These are phyloP conservation scores for Lyophyllum atratum DNA, from an alignment of 768 basidiomycete genomes.

Conservation along the genomic window DNA sequence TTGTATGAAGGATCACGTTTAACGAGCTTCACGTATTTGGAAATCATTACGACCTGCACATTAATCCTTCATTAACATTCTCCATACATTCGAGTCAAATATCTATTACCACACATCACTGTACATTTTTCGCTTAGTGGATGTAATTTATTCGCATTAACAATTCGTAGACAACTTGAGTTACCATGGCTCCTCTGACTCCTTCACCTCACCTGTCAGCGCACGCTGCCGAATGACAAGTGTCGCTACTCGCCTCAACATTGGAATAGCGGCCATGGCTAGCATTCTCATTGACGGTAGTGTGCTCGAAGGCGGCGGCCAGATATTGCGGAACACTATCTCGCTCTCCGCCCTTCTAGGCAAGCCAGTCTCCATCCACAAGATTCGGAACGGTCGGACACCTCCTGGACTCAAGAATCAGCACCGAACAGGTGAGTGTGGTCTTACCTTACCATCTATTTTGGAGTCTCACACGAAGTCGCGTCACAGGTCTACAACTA, in stretches of 20 bases:
- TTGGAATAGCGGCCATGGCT: conserved; percentile 21
- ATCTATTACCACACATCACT: conserved; percentile 7
- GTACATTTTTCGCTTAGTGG: conserved; percentile 3
- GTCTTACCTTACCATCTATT: not conserved
- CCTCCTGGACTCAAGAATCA: conserved; percentile 73
- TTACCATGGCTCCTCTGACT: no score
- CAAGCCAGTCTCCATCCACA: conserved; percentile 60
- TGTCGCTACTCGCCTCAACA: no score
- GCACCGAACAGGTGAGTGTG: conserved; percentile 60
- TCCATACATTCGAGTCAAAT: conserved; percentile 10
- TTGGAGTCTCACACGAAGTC: not conserved
- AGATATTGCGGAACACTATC: conserved; percentile 70
- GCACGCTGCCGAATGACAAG: no score
- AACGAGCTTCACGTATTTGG: not conserved
- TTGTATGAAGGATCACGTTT: not conserved
- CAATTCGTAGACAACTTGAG: not conserved
- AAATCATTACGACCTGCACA: not conserved
- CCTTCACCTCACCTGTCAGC: no score
- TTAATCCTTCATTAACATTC: not conserved
- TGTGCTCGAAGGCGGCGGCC: conserved; percentile 65
- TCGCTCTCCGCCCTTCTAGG: conserved; percentile 64
- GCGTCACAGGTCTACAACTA: conserved; percentile 57
- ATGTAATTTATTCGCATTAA: not conserved
- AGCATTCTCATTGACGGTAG: conserved; percentile 45
- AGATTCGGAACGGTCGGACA: conserved; percentile 58